phyloP scores from a whole-genome alignment of 2,329 filamentous ascomycete species.

The Fusarium solani-melongenae region DNA sequence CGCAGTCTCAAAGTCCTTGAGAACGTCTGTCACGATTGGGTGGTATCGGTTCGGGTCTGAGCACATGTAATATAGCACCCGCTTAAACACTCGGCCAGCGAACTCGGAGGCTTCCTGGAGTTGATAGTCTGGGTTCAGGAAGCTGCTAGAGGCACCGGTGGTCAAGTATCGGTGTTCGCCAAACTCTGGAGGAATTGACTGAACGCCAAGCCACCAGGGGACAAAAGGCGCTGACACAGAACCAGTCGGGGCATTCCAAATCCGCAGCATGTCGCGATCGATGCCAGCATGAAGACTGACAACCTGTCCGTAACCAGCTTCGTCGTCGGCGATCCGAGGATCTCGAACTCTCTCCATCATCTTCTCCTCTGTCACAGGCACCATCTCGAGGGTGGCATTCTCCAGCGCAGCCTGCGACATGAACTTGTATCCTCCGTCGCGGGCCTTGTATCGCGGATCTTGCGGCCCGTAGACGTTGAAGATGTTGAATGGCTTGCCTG shows the following conservation, averaged over 20 bases:
- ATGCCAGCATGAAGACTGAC: constrained; percentile 28
- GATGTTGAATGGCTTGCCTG: constrained; percentile 34
- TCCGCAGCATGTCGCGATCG: constrained; percentile 31
- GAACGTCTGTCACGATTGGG: constrained; percentile 23
- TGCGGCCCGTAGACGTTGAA: constrained; percentile 36
- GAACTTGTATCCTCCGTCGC: constrained; percentile 40
- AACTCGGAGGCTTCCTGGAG: constrained; percentile 37
- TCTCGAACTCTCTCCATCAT: constrained; percentile 38
- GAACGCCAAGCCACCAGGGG: constrained; percentile 37
- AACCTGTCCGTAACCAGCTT: constrained; percentile 37
- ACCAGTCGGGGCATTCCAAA: constrained; percentile 35
- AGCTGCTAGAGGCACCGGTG: constrained; percentile 36
- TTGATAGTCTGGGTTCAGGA: constrained; percentile 40
- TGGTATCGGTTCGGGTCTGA: constrained; percentile 34
- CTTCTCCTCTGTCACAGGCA: constrained; percentile 33
- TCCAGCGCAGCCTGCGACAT: constrained; percentile 39
- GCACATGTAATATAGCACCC: constrained; percentile 39
- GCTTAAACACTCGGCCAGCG: constrained; percentile 36
- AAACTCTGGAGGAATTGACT: constrained; percentile 34
- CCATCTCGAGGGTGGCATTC: constrained; percentile 35
- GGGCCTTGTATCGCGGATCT: constrained; percentile 35
- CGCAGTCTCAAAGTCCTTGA: constrained; percentile 20
- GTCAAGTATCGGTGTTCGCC: constrained; percentile 37
- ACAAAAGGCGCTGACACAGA: constrained; percentile 37
- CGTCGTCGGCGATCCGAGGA: constrained; percentile 36